Evolutionary conservation across 2,329 filamentous ascomycete genomes (phyloP).

Genomic region (Diaporthe nobilis): DNA sequence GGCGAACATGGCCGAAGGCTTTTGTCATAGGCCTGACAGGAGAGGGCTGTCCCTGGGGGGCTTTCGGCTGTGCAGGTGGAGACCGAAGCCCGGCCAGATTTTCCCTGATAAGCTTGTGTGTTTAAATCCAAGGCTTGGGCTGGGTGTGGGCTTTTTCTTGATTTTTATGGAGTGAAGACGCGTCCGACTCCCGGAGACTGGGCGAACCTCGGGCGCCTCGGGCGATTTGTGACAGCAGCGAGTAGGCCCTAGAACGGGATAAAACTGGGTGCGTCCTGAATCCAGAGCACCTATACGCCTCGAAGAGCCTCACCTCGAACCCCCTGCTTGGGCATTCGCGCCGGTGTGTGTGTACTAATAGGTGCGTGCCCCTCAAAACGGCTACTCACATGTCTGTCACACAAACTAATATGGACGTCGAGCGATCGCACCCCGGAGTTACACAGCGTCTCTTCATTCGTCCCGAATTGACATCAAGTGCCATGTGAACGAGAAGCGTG

Average conservation of each 20-base stretch:
- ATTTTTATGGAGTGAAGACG: constrained; percentile 3
- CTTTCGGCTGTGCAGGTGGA: background rate
- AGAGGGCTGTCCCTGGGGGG: background rate
- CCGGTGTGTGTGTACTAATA: background rate
- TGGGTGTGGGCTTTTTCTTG: background rate
- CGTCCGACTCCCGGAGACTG: background rate
- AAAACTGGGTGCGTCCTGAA: background rate
- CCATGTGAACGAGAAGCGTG: background rate
- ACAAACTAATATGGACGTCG: background rate
- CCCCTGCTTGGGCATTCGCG: background rate
- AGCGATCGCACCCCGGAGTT: background rate
- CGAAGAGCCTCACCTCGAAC: background rate
- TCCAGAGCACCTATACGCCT: background rate
- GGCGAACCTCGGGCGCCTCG: constrained; percentile 5
- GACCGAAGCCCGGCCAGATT: background rate
- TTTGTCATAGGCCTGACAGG: background rate
- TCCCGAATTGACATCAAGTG: background rate
- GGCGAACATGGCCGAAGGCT: background rate
- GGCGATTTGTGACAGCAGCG: background rate
- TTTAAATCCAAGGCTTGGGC: background rate
- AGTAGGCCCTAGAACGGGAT: background rate
- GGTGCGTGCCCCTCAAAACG: too few species aligned
- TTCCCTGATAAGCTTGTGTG: constrained; percentile 28
- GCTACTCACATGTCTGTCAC: background rate
- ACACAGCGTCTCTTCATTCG: background rate